phyloP scores from a whole-genome alignment of 2,329 filamentous ascomycete species.

The Fusarium fujikuroi region DNA sequence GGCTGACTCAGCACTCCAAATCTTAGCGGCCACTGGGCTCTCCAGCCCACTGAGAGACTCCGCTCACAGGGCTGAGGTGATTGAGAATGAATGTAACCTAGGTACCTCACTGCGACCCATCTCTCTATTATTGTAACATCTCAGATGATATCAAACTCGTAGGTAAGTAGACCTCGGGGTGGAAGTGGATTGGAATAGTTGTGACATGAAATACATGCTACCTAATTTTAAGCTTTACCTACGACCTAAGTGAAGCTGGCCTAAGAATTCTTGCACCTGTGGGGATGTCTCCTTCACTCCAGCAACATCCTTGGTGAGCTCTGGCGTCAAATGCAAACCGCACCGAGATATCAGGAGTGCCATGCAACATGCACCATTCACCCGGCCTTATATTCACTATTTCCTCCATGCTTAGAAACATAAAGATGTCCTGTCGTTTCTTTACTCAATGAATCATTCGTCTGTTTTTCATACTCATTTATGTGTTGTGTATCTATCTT shows the following conservation, averaged over 20 bases:
- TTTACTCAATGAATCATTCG: not conserved
- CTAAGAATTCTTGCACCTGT: not conserved
- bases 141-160: not conserved
- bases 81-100: not conserved
- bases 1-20: conserved; percentile 40
- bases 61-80: conserved; percentile 30
- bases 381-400: not conserved
- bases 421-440: not conserved
- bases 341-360: not conserved
- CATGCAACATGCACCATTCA: not conserved
- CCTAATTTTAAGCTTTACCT: too few species aligned
- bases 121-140: not conserved
- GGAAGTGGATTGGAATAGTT: not conserved
- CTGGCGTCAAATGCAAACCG: not conserved
- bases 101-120: not conserved
- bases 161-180: not conserved
- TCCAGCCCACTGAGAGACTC: conserved; percentile 3
- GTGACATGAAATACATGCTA: too few species aligned
- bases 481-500: not conserved
- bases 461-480: not conserved
- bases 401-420: not conserved
- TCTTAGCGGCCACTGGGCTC: not conserved
- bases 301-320: not conserved
- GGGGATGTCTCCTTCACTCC: not conserved
- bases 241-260: not conserved